These are phyloP conservation scores for Clarireedia hainanense DNA, from an alignment of 2,329 filamentous ascomycete species.

Conservation along the genomic window DNA sequence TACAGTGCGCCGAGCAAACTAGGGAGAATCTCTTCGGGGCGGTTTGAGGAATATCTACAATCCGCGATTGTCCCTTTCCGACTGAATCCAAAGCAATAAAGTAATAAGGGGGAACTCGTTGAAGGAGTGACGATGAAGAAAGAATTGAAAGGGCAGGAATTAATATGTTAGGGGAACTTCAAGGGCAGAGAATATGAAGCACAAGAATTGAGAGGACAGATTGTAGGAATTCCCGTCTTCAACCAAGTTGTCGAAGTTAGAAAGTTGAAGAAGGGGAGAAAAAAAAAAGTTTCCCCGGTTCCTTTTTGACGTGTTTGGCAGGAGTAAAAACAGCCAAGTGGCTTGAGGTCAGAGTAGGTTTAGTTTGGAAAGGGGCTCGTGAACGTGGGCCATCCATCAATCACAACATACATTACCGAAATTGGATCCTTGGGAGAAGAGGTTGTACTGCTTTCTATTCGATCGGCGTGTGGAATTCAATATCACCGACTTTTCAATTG, in stretches of 20 bases:
- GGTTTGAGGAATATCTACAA: background rate
- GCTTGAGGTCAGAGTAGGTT: background rate
- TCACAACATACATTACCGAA: conserved; percentile 1
- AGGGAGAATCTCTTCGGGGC: background rate
- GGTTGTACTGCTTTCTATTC: background rate
- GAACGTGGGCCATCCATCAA: background rate
- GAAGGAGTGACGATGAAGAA: conserved; percentile 4
- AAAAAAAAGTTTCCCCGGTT: background rate
- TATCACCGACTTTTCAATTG: background rate
- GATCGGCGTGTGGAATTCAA: background rate
- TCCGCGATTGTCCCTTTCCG: background rate
- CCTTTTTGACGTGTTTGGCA: conserved; percentile 3
- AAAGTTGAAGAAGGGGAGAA: background rate
- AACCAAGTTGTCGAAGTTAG: background rate
- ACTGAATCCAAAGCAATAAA: background rate
- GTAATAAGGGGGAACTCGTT: background rate
- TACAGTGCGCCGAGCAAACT: conserved; percentile 6
- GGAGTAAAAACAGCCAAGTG: background rate
- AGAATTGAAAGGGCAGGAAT: background rate
- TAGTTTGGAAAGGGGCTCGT: background rate
- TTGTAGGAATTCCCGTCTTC: background rate
- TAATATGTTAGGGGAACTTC: conserved; percentile 1
- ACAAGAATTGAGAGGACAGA: background rate
- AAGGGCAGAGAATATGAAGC: background rate
- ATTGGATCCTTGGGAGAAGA: conserved; percentile 2